phyloP scores from a whole-genome alignment of 176 grass and related monocot genomes.

The Leersia perrieri region DNA sequence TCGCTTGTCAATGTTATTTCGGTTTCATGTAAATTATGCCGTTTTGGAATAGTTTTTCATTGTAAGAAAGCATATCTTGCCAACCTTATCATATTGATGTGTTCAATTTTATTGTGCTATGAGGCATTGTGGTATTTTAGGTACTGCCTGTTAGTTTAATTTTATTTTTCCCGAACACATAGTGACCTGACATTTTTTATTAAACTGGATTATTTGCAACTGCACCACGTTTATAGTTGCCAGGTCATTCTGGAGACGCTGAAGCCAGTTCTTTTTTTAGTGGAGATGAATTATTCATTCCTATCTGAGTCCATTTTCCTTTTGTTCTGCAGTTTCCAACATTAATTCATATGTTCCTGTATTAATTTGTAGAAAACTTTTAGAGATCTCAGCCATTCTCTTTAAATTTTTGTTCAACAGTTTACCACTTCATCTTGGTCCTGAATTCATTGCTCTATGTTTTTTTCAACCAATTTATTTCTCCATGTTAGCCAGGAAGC shows the following conservation, averaged over 20 bases:
- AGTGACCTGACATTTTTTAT: not conserved
- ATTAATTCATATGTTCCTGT: not conserved
- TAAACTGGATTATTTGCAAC: not conserved
- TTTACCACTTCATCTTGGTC: slow-evolving; percentile 19
- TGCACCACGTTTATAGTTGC: not conserved
- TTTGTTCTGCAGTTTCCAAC: not conserved
- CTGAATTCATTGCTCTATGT: slow-evolving; percentile 22
- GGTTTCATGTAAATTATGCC: not conserved
- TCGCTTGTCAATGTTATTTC: not conserved
- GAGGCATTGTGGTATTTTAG: not conserved
- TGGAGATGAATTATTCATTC: not conserved
- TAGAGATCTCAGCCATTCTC: not conserved
- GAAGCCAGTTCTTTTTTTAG: not conserved
- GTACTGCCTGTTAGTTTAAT: not conserved
- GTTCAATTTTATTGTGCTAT: not conserved
- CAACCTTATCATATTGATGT: not conserved
- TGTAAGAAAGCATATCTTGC: not conserved
- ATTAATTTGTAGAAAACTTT: not conserved
- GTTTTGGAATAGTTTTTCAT: not conserved
- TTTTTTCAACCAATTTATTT: slow-evolving; percentile 28
- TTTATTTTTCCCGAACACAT: not conserved
- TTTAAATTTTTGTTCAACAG: not conserved
- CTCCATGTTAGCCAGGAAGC: slow-evolving; percentile 57
- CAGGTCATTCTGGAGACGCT: not conserved
- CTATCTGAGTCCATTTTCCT: not conserved